phyloP scores from a whole-genome alignment of 2,329 filamentous ascomycete genomes.

The Colletotrichum tofieldiae region DNA sequence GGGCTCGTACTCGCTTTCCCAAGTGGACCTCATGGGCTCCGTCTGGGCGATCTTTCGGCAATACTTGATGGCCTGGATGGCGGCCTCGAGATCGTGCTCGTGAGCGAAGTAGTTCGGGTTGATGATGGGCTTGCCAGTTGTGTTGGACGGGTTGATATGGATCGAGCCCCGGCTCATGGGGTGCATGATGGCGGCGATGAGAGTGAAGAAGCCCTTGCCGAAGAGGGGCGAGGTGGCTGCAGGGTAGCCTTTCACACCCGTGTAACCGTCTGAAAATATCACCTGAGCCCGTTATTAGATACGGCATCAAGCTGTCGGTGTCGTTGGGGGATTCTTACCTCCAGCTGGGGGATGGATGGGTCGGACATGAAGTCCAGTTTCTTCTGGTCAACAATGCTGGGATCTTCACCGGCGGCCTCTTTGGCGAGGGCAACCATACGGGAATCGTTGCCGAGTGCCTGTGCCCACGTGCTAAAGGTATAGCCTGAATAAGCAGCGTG shows the following conservation, averaged over 20 bases:
- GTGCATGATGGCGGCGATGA: slow-evolving; percentile 51
- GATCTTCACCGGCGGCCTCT: slow-evolving; percentile 48
- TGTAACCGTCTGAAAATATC: slow-evolving; percentile 63
- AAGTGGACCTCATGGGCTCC: slow-evolving; percentile 51
- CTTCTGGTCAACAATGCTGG: slow-evolving; percentile 53
- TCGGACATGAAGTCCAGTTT: slow-evolving; percentile 59
- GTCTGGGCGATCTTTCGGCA: slow-evolving; percentile 51
- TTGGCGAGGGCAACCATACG: slow-evolving; percentile 53
- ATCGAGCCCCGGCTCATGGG: slow-evolving; percentile 52
- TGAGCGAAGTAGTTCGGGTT: slow-evolving; percentile 51
- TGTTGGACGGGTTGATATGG: slow-evolving; percentile 54
- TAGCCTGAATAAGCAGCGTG: slow-evolving; percentile 46
- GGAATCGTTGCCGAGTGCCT: slow-evolving; percentile 52
- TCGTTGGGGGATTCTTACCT: slow-evolving; percentile 46
- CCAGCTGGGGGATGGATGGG: slow-evolving; percentile 56
- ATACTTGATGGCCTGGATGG: slow-evolving; percentile 52
- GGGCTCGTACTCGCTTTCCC: slow-evolving; percentile 54
- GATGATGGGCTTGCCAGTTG: slow-evolving; percentile 51
- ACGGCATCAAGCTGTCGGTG: too few species aligned
- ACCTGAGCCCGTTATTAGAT: background rate
- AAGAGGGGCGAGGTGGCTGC: slow-evolving; percentile 47
- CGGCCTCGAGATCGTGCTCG: slow-evolving; percentile 47
- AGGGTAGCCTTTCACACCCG: slow-evolving; percentile 56
- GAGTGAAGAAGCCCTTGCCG: slow-evolving; percentile 50
- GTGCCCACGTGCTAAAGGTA: slow-evolving; percentile 59